phyloP scores from a whole-genome alignment of 768 basidiomycete genomes.

The Lactarius trivialis region DNA sequence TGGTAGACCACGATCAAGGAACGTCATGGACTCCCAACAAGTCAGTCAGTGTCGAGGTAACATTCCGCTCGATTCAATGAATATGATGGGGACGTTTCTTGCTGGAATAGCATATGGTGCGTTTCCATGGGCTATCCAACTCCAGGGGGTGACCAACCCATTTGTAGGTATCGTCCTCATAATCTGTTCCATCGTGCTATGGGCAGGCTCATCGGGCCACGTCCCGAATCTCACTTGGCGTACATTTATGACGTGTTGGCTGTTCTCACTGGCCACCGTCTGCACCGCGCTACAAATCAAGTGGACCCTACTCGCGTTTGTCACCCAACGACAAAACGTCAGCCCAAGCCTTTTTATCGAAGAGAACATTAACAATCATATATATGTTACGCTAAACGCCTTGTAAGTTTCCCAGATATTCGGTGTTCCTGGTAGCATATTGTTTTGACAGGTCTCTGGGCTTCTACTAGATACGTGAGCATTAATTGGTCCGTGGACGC shows the following conservation, averaged over 20 bases:
- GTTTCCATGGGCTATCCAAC: neutral
- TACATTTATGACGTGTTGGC: constrained; percentile 11
- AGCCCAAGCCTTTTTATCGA: constrained; percentile 26
- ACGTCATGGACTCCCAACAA: constrained; percentile 3
- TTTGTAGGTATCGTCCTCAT: constrained; percentile 24
- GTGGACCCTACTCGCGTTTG: constrained; percentile 25
- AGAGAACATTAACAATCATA: constrained; percentile 17
- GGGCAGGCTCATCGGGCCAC: neutral
- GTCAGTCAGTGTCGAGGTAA: constrained; percentile 1
- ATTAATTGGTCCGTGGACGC: constrained; percentile 30
- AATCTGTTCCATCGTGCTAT: constrained; percentile 10
- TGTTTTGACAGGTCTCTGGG: constrained; percentile 5
- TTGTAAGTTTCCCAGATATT: constrained; percentile 23
- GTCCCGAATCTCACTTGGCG: constrained; percentile 2
- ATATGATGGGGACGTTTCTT: constrained; percentile 25
- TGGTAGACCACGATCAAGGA: neutral
- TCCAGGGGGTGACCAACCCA: neutral
- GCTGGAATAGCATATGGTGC: constrained; percentile 27
- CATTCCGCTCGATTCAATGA: constrained; percentile 8
- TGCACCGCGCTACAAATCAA: constrained; percentile 14
- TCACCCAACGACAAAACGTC: constrained; percentile 21
- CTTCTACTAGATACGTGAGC: constrained; percentile 27
- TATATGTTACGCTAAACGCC: constrained; percentile 24
- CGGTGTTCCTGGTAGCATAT: neutral
- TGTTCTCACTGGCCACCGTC: constrained; percentile 15